Base-by-base conservation (phyloP, 371 early-diverging fungal genomes). In the Haplosporangium sp. region DNA sequence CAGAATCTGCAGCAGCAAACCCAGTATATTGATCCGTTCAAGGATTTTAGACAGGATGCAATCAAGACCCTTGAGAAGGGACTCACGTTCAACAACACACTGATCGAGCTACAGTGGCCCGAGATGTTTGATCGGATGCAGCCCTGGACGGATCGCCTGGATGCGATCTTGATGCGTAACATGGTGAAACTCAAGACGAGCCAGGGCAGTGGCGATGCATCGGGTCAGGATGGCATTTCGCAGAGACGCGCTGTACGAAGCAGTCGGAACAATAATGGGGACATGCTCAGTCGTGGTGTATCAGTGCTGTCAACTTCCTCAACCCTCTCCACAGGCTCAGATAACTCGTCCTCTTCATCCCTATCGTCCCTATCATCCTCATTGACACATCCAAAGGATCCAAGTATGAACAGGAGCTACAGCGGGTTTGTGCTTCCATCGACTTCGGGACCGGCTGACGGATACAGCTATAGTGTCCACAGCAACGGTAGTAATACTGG, bases 61-160 rank as follows among this genome's bases (percentile, higher is more conserved):
- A 58, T 72, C 56, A 65, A 53, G 62, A 58, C 58, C 9, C 51
- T 72, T 13, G 73, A 65, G 18, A 56, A 62, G 20, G 73, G 66
- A 0, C 48, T 72, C 18, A 52, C 62, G 12, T 62, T 72, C 50
- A 72, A 72, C 47, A 18, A 65, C 9, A 57, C 66, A 0, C 43
- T 72, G n/a, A 72, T 72, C 20, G 73, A 72, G 29, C 16, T 72
- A 36, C 67, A 65, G 21, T 72, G 73, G 73, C 73, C 73, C 10
- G 73, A 72, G 54, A 56, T 72, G 73, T 72, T 72, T 66, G 73
- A 72, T 18, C 56, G 56, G 11, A 29, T 36, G 53, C 73, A 72
- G 29, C 73, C 73, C 6, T 61, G 62, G 47, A 72, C 66, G 9
- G 67, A 65, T 20, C 60, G 55, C 0, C 12, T 72, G 62, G 66